Evolutionary conservation across 2,329 filamentous ascomycete genomes (phyloP), one percentile per base, ranked within the genome.

Genomic region (Aulographum hederae): DNA sequence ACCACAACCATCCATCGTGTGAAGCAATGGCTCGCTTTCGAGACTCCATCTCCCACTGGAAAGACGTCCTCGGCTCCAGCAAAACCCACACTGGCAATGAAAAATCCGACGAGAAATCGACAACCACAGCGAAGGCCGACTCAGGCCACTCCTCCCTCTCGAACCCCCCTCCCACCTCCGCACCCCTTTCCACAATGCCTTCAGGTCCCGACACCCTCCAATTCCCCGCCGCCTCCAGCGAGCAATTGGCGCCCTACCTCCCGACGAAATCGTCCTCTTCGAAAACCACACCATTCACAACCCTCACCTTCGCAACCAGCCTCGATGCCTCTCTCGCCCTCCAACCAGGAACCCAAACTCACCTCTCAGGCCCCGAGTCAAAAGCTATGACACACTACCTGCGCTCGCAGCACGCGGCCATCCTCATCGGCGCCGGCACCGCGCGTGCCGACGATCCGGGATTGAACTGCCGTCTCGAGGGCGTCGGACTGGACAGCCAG

Each of bases 301-400:
- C 35, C 2, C 63, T 94, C 26, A 94, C 86, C 10, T 95, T 85
- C 53, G 86, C 89, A 15, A 78, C 76, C 5, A 94, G 85, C 3
- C 74, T 98, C 41, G 86, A 95, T 57, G 76, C 78, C 26, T 69
- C 73, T 33, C 65, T 91, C 31, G 70, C 84, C 2, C 64, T 86
- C 18, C 65, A 74, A 0, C 81, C 82, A 0, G 84, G 84, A 11
- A 63, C 72, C n/a, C 78, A 78, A 41, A 95, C 86, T 2, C 62
- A 68, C 0, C 67, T 95, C 11, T 95, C 86, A 1, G 85, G 85
- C 3, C 69, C 77, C 0, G 64, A 74, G 39, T 81, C 81, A 23
- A 93, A 93, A 53, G 69, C 79, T 32, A 91, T 95, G 81, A 94
- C 86, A 0, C 86, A 95, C 53, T 81, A 78, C 49, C 67, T 95